Percentiles rank a stretch among this genome's conserved stretches.
Evolutionary conservation across 768 basidiomycete genomes (phyloP).

Genomic region (Lactarius indigo): DNA sequence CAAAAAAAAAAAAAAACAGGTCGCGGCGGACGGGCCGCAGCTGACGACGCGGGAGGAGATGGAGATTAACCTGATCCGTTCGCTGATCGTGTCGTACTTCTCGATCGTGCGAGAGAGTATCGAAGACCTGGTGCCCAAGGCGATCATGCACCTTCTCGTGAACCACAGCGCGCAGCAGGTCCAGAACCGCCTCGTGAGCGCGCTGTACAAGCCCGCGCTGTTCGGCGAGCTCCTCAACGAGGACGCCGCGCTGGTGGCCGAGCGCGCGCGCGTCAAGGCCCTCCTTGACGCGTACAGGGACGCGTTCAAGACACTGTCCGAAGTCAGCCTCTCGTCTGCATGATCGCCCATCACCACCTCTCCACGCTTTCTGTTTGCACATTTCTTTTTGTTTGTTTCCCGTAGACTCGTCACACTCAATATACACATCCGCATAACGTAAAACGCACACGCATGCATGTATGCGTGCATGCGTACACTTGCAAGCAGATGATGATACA

Average conservation of each 20-base stretch:
- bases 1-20: constrained; percentile 29
- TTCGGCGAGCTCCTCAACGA: constrained; percentile 91
- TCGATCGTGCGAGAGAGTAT: constrained; percentile 94
- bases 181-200: constrained; percentile 92
- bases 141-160: constrained; percentile 97
- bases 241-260: constrained; percentile 92
- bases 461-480: too few relatives aligned
- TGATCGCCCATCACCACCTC: constrained; percentile 22
- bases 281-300: constrained; percentile 95
- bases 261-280: constrained; percentile 90
- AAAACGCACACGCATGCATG: too few relatives aligned
- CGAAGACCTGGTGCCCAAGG: constrained; percentile 95
- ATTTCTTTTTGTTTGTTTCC: too few relatives aligned
- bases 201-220: constrained; percentile 91
- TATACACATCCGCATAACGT: too few relatives aligned
- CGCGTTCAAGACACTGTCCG: constrained; percentile 82
- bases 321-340: constrained; percentile 70
- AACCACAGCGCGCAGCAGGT: constrained; percentile 96
- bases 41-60: constrained; percentile 87
- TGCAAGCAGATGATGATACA: too few relatives aligned
- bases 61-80: constrained; percentile 93
- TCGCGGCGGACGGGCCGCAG: constrained; percentile 52
- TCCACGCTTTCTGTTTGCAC: neutral
- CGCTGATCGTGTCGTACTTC: constrained; percentile 94
- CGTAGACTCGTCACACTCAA: too few relatives aligned